Conservation (phyloP, 257 asterid species). For the Penstemon eatonii region DNA sequence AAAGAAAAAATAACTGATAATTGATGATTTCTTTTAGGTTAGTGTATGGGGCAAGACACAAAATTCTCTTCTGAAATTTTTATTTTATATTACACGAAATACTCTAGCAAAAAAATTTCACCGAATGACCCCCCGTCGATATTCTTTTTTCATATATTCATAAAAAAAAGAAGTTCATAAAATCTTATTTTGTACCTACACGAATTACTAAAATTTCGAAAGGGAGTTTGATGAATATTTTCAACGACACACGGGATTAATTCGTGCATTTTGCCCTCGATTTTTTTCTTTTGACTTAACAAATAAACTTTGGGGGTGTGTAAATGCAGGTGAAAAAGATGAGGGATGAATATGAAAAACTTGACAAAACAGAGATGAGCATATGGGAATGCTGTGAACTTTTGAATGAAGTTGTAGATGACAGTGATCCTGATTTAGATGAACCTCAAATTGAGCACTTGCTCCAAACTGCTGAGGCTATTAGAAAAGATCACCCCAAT, state of each 20-base stretch:
- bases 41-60: conserved; percentile 1
- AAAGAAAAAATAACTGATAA: too few species aligned
- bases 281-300: too few species aligned
- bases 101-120: too few species aligned
- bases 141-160: too few species aligned
- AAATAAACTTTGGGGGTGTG: background rate
- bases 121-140: too few species aligned
- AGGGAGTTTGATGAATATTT: background rate
- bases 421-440: conserved; percentile 58
- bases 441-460: conserved; percentile 54
- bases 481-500: conserved; percentile 46
- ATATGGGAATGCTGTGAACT: conserved; percentile 62
- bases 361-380: conserved; percentile 45
- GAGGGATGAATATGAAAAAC: conserved; percentile 39
- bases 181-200: too few species aligned
- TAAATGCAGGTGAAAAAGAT: conserved; percentile 40
- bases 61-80: too few species aligned
- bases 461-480: conserved; percentile 55
- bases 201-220: too few species aligned
- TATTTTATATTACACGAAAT: too few species aligned
- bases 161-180: too few species aligned
- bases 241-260: background rate
- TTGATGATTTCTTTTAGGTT: too few species aligned
- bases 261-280: background rate
- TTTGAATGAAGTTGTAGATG: conserved; percentile 45